Conservation (phyloP, 805 yeast species). For the Candida anglica region DNA sequence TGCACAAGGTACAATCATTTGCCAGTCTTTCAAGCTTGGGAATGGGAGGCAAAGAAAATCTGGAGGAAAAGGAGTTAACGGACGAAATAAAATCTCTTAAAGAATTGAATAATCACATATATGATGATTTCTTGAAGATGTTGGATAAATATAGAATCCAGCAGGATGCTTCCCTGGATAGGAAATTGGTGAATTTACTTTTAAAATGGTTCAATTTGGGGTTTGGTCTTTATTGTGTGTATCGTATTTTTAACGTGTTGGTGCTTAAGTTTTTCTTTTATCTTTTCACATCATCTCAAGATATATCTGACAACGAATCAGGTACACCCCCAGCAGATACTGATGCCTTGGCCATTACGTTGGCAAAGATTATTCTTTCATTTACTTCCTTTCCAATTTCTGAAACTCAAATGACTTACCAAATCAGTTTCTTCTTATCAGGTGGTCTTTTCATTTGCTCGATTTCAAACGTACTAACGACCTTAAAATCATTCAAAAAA, state of each 20-base stretch:
- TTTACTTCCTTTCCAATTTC: conserved; percentile 24
- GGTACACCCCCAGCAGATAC: too few species aligned
- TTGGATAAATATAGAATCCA: conserved; percentile 14
- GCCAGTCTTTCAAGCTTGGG: conserved; percentile 24
- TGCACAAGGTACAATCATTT: conserved; percentile 39
- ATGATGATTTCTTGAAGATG: conserved; percentile 23
- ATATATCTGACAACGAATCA: not conserved
- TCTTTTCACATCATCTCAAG: conserved; percentile 13
- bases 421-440: conserved; percentile 49
- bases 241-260: conserved; percentile 41
- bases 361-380: conserved; percentile 36
- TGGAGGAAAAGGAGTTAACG: conserved; percentile 29
- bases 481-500: conserved; percentile 50
- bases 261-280: conserved; percentile 39
- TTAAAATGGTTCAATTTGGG: conserved; percentile 15
- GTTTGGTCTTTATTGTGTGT: conserved; percentile 47
- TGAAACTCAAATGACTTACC: conserved; percentile 39
- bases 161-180: conserved; percentile 5
- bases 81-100: conserved; percentile 37
- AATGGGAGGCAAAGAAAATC: conserved; percentile 8
- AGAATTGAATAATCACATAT: conserved; percentile 24
- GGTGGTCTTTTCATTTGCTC: conserved; percentile 59
- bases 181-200: conserved; percentile 6
- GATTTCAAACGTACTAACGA: conserved; percentile 58
- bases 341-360: conserved; percentile 48